A percentile compares a stretch with the other conserved stretches of the same genome.
phyloP scores from a whole-genome alignment of 805 yeast species.

The Myxozyma monticola region DNA sequence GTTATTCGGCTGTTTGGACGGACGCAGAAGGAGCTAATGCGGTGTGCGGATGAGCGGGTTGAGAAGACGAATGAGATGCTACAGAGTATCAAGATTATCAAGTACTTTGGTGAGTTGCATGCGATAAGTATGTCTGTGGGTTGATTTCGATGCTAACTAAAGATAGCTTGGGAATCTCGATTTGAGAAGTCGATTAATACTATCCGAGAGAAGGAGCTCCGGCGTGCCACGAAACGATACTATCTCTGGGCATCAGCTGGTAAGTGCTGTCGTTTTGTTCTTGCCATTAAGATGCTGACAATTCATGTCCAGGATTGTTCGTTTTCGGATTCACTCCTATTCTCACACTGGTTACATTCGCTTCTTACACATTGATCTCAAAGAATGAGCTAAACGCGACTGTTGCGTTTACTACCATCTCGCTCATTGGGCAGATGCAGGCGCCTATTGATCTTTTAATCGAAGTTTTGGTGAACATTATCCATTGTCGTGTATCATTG shows the following conservation, averaged over 20 bases:
- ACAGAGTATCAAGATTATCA: constrained; percentile 87
- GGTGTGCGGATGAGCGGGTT: constrained; percentile 81
- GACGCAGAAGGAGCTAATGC: constrained; percentile 68
- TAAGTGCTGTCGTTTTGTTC: constrained; percentile 52
- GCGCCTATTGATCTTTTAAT: constrained; percentile 79
- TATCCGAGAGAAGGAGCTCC: constrained; percentile 63
- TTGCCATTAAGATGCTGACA: too few relatives aligned
- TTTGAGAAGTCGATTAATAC: not conserved
- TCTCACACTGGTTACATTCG: constrained; percentile 5
- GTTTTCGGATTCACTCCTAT: constrained; percentile 1
- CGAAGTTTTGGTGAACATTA: constrained; percentile 74
- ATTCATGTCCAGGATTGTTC: too few relatives aligned
- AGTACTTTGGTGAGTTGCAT: constrained; percentile 59
- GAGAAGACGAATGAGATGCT: constrained; percentile 89
- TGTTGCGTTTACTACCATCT: constrained; percentile 80
- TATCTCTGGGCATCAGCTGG: constrained; percentile 58
- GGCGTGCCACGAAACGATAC: constrained; percentile 58
- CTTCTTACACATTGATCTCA: constrained; percentile 1
- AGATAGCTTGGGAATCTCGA: not conserved
- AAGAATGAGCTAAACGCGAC: constrained; percentile 6
- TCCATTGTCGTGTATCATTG: constrained; percentile 81
- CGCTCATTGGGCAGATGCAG: constrained; percentile 73
- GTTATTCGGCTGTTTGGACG: constrained; percentile 60
- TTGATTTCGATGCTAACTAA: not conserved
- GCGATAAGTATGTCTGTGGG: too few relatives aligned